Evolutionary conservation across 2,329 filamentous ascomycete genomes (phyloP).

Genomic region (Cryphonectria carpinicola): DNA sequence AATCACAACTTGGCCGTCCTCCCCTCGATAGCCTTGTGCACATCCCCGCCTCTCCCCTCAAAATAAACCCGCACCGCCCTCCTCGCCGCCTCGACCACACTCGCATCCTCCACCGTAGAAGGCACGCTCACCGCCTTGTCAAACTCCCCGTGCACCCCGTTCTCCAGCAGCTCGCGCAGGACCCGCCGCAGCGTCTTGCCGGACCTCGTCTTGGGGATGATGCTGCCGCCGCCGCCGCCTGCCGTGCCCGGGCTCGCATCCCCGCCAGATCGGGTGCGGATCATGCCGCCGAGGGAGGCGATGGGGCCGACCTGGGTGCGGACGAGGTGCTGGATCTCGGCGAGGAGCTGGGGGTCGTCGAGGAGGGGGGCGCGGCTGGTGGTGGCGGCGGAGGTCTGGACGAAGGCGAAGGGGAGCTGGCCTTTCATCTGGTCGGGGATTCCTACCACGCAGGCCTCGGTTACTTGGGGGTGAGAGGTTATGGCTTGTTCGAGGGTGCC

Average conservation of each 20-base stretch:
- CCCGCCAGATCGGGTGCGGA: constrained; percentile 51
- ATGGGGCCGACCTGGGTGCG: constrained; percentile 85
- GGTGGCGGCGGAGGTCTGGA: constrained; percentile 41
- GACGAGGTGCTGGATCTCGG: constrained; percentile 74
- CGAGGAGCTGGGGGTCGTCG: constrained; percentile 49
- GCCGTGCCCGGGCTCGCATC: too few relatives aligned
- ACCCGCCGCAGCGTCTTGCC: constrained; percentile 88
- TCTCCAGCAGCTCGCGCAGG: constrained; percentile 81
- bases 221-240: constrained; percentile 67
- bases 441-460: constrained; percentile 84
- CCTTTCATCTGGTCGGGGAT: constrained; percentile 88
- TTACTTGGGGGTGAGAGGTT: constrained; percentile 75
- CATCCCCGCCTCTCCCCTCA: constrained; percentile 48
- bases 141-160: constrained; percentile 74
- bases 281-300: constrained; percentile 81
- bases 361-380: constrained; percentile 40
- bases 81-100: constrained; percentile 75
- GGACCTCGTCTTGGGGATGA: constrained; percentile 91
- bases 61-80: constrained; percentile 78
- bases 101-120: constrained; percentile 81
- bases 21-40: constrained; percentile 50
- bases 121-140: constrained; percentile 75
- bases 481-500: constrained; percentile 91
- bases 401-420: constrained; percentile 88
- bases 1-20: constrained; percentile 49